phyloP scores from a whole-genome alignment of 352 stramenopile species.

The Globisporangium cylindrosporum region DNA sequence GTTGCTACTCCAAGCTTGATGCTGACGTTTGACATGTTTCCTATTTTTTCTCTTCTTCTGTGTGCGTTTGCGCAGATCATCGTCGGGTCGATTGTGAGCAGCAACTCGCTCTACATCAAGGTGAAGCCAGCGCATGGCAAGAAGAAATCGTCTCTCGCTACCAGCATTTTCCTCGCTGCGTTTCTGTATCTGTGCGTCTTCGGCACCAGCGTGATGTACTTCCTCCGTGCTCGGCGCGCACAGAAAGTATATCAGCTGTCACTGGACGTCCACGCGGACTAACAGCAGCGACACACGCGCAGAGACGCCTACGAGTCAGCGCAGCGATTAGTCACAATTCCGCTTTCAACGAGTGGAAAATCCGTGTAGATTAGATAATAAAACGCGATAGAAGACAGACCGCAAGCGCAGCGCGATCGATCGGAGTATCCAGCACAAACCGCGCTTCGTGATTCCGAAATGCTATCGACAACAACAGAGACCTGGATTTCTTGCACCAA shows the following conservation, averaged over 20 bases:
- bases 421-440: neutral
- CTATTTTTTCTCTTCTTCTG: neutral
- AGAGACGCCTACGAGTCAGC: neutral
- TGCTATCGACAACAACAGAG: conserved; percentile 10
- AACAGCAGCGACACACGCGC: conserved; percentile 22
- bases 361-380: conserved; percentile 55
- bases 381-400: conserved; percentile 14
- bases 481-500: conserved; percentile 6
- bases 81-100: conserved; percentile 81
- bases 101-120: conserved; percentile 87
- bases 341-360: neutral
- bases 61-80: conserved; percentile 47
- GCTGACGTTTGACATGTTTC: neutral
- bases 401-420: conserved; percentile 4
- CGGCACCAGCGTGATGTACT: conserved; percentile 85
- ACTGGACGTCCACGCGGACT: conserved; percentile 82
- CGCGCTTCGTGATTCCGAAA: neutral
- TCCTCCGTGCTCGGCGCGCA: conserved; percentile 65
- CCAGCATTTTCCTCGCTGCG: conserved; percentile 83
- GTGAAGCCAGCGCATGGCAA: conserved; percentile 75
- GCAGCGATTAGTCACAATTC: conserved; percentile 8
- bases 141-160: conserved; percentile 79
- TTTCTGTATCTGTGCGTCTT: conserved; percentile 87
- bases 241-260: conserved; percentile 89
- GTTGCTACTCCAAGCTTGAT: neutral